Base-by-base conservation (phyloP, 176 grass and related monocot genomes). In the Panicum miliaceum region DNA sequence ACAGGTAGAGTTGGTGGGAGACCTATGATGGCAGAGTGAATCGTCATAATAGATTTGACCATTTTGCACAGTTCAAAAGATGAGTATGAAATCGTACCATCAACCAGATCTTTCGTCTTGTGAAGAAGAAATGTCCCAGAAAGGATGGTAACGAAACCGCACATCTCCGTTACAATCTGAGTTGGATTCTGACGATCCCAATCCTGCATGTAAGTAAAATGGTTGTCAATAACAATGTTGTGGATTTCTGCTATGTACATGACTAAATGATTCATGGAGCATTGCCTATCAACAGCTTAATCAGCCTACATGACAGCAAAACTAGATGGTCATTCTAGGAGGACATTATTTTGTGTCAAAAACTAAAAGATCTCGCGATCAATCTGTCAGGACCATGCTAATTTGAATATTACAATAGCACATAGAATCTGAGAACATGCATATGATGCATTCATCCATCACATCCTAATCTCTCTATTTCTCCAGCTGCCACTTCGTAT, bases 121-220 rank as follows among this genome's bases (percentile, higher is more conserved):
- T 98, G 96, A 86, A 98, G 96, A 93, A 98, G 91, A 90, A 98
- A 95, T 13, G 96, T 98, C 51, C 96, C 96, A 46, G 96, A 90
- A 77, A 98, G 91, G 80, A 98, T 98, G 32, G 93, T 95, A 79
- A 95, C 87, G 46, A 98, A 98, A 76, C 93, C 96, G 78, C 93
- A 95, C 87, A 98, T 90, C 85, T 98, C 93, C 14, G 96, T 98
- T 43, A 95, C 93, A 73, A 98, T 98, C 82, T 98, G 96, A 83
- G 96, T 98, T 68, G 93, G 91, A 90, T 90, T 95, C 92, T 98
- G 96, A 40, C 91, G 85, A 88, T 98, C 93, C 96, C 96, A 98
- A 56, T 98, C 96, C 93, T 98, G 82, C 64, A 82, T 72, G 66
- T 65, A 85, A 82, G 12, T 75, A 76, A 1, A 82, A 56, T 70